A percentile compares a stretch with the other conserved stretches of the same genome.
phyloP scores from a whole-genome alignment of 2,329 filamentous ascomycete genomes.

The Geosmithia flava region DNA sequence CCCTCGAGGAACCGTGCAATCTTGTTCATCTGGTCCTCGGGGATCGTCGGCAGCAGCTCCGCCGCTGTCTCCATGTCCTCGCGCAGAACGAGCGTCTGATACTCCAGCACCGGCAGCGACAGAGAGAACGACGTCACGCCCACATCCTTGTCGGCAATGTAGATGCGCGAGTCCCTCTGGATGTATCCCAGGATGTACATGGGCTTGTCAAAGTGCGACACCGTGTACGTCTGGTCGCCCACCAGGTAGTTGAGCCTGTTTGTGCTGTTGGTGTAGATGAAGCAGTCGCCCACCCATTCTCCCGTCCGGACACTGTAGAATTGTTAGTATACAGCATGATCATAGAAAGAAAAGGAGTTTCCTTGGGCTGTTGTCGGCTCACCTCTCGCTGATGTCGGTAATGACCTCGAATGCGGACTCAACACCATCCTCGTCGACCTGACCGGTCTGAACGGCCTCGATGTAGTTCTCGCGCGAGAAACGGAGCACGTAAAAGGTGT shows the following conservation, averaged over 20 bases:
- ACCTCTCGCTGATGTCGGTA: constrained; percentile 87
- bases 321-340: constrained; percentile 9
- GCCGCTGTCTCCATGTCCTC: constrained; percentile 86
- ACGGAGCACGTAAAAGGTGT: constrained; percentile 86
- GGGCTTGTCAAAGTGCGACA: constrained; percentile 90
- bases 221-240: constrained; percentile 93
- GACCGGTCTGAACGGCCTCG: constrained; percentile 67
- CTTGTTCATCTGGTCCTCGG: constrained; percentile 92
- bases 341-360: neutral
- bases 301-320: constrained; percentile 69
- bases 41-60: constrained; percentile 73
- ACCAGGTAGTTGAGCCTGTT: constrained; percentile 97
- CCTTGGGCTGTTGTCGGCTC: constrained; percentile 11
- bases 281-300: constrained; percentile 97
- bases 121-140: constrained; percentile 81
- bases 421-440: constrained; percentile 81
- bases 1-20: constrained; percentile 95
- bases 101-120: constrained; percentile 87
- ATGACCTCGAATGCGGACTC: constrained; percentile 94
- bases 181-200: constrained; percentile 96
- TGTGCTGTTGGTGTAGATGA: constrained; percentile 95
- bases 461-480: constrained; percentile 85
- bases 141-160: constrained; percentile 92
- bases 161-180: constrained; percentile 86
- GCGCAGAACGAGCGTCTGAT: constrained; percentile 89